Base-by-base conservation (phyloP, 352 stramenopile species). In the Pythium phragmitis region DNA sequence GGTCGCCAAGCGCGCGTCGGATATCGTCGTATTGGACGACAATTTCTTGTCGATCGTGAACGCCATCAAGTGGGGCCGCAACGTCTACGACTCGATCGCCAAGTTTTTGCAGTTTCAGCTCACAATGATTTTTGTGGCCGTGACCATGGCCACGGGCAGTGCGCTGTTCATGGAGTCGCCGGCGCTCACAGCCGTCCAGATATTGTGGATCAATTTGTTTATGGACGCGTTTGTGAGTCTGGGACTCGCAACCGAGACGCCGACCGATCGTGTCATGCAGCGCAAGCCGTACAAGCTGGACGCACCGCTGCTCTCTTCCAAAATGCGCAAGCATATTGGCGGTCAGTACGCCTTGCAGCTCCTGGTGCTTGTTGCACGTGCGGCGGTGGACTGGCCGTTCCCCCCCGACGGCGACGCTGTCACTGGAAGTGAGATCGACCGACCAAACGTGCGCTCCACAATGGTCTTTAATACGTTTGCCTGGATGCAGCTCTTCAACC, bases 51-150 rank as follows among this genome's bases (percentile, higher is more conserved):
- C 77, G 80, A 7, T 89, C 76, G 16, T 91, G 72, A 77, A 88
- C 58, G 92, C 61, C 4, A 67, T 63, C 52, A 68, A 62, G 47
- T 63, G 52, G 61, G 53, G 61, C 2, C 61, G 54, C 88, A 96
- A 89, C 58, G 90, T 98, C 6, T 98, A 96, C 72, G 92, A 98
- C 70, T 68, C 96, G 48, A 98, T 99, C 68, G 74, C 90, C 60
- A 99, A 99, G 78, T 99, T 99, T 76, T 74, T 99, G 45, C 96
- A 98, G 79, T 99, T 99, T 74, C 96, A 99, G 82, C 82, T 99
- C 28, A 99, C 96, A 8, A 92, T 99, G 26, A 99, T 28, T 28
- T 28, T 98, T 73, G 82, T 99, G 26, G 95, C 98, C 7, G 97
- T 94, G 3, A 88, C 99, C 42, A 85, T 76, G 30, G 95, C 94